These are phyloP conservation scores for Xylaria scruposa DNA, from an alignment of 495 filamentous ascomycete genomes.

Conservation along the genomic window DNA sequence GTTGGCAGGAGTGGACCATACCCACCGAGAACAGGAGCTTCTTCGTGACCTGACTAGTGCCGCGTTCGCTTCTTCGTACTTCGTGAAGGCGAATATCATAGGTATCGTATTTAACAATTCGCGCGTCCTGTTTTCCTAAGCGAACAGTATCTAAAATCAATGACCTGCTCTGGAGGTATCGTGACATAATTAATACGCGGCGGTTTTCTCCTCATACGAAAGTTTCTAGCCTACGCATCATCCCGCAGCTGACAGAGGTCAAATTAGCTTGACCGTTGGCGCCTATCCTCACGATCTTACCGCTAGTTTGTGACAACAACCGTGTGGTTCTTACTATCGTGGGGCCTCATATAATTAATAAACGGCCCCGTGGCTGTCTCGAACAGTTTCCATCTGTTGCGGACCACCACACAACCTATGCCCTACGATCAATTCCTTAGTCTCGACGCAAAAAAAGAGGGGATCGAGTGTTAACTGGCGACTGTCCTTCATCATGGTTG, in stretches of 20 bases:
- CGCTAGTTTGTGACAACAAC: constrained; percentile 15
- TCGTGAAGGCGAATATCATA: background rate
- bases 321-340: constrained; percentile 9
- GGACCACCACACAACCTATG: background rate
- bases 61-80: background rate
- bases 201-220: background rate
- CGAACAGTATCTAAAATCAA: background rate
- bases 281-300: constrained; percentile 26
- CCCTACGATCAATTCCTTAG: constrained; percentile 1
- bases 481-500: constrained; percentile 18
- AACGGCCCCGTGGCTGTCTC: constrained; percentile 12
- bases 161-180: background rate
- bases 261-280: constrained; percentile 11
- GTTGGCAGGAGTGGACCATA: constrained; percentile 30
- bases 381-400: background rate
- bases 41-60: constrained; percentile 19
- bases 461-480: background rate
- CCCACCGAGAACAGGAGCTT: constrained; percentile 10
- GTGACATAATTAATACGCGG: background rate
- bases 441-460: constrained; percentile 11
- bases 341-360: constrained; percentile 14
- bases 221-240: background rate
- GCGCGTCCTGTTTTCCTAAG: background rate
- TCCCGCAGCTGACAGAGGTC: constrained; percentile 5
- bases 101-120: constrained; percentile 11